phyloP scores from a whole-genome alignment of 1,284 basidiomycete genomes.

The Melampsora americana region DNA sequence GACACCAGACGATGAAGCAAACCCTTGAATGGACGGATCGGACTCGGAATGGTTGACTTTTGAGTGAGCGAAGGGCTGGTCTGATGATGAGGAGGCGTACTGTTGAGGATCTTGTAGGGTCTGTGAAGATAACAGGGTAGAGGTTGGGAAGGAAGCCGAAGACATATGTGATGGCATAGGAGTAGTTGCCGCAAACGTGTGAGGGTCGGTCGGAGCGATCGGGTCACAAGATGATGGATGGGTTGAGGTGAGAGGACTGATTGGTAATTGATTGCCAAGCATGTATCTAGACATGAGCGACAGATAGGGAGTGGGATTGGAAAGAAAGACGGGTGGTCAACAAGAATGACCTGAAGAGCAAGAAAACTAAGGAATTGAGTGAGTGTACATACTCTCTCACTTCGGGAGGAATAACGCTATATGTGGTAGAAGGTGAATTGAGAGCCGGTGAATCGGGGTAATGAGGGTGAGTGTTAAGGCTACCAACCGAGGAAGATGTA shows the following conservation, averaged over 20 bases:
- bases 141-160: neutral
- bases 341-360: neutral
- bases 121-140: neutral
- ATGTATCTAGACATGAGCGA: neutral
- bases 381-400: constrained; percentile 20
- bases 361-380: too few species aligned
- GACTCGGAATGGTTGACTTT: neutral
- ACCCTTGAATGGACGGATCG: neutral
- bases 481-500: neutral
- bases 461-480: constrained; percentile 21
- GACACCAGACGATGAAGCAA: neutral
- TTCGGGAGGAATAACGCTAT: constrained; percentile 36
- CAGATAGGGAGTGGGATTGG: neutral
- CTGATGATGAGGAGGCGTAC: neutral
- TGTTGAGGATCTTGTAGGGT: neutral
- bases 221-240: constrained; percentile 27
- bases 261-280: constrained; percentile 9
- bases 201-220: constrained; percentile 1
- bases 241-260: constrained; percentile 17
- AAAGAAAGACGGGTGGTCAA: neutral
- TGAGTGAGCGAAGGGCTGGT: neutral
- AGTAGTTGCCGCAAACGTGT: neutral
- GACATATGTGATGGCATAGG: neutral
- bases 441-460: constrained; percentile 2
- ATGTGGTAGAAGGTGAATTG: constrained; percentile 2